Evolutionary conservation across 1,284 basidiomycete genomes (phyloP), one percentile per base, ranked within the genome.

Genomic region (Sanguinoderma infundibulare): DNA sequence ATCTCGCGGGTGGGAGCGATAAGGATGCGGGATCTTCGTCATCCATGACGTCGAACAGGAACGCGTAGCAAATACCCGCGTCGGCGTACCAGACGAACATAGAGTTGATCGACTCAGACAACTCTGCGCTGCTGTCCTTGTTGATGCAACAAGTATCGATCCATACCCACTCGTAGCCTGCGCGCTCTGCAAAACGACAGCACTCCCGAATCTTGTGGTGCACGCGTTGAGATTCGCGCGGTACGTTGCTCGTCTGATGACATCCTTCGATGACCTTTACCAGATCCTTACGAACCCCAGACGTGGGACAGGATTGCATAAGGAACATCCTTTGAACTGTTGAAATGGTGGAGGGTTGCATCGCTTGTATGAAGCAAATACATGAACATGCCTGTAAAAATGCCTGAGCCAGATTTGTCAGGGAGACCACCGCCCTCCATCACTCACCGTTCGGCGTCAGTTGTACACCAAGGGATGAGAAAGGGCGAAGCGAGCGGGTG

Each of bases 281-380:
- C 30, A n/a, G n/a, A n/a, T 35, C 28, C 36, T 55, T 34, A 22
- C 36, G 40, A n/a, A n/a, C n/a, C n/a, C 59, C 62, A 64, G n/a
- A 46, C 40, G 40, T 64, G 62, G 17, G 62, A 64, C 2, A 64
- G 53, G 49, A 64, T 61, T 22, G 62, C 62, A 32, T 64, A 64
- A 34, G 53, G 53, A 20, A 36, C n/a, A 0, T 50, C 28, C 5
- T 17, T n/a, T 5, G 47, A 30, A 9, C 30, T 17, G 38, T 26
- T 17, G 39, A 55, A 60, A 7, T 50, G 17, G 14, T 28, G 10
- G 36, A 60, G 12, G 4, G 30, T 30, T 8, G 49, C 54, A 10
- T 53, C 55, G 0, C 9, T 34, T 2, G 58, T 60, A n/a, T 60
- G 55, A 9, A 60, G 5, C 4, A 55, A 38, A 1, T 46, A 34